Percentiles rank a stretch among this genome's conserved stretches.
Evolutionary conservation across 139 green algal species (phyloP).

Genomic region (Ulvella scutata): DNA sequence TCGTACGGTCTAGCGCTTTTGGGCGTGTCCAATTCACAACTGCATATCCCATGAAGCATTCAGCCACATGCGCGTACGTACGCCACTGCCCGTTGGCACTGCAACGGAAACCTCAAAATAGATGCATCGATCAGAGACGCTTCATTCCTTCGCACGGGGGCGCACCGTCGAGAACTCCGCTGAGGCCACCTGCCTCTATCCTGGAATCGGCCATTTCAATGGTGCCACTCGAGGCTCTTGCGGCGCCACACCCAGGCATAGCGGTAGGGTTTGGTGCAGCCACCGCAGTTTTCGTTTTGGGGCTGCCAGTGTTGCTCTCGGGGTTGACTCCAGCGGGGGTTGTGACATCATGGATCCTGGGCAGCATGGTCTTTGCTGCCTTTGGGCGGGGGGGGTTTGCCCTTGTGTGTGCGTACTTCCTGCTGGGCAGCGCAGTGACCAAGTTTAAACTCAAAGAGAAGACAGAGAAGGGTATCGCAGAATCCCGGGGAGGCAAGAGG

Average conservation of each 20-base stretch:
- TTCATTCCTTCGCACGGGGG: no score
- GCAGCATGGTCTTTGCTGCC: constrained; percentile 44
- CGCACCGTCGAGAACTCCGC: no score
- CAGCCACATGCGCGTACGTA: no score
- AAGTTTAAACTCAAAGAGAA: constrained; percentile 92
- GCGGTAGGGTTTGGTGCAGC: constrained; percentile 24
- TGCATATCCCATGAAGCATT: no score
- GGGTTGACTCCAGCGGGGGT: constrained; percentile 57
- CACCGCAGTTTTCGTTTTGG: constrained; percentile 36
- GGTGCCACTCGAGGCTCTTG: not conserved
- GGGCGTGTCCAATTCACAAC: no score
- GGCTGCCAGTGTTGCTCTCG: constrained; percentile 47
- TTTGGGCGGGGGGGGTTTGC: constrained; percentile 68
- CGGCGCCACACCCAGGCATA: constrained; percentile 25
- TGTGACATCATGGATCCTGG: constrained; percentile 60
- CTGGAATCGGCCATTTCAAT: no score
- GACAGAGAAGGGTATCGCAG: constrained; percentile 80
- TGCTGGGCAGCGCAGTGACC: constrained; percentile 65
- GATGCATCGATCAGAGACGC: no score
- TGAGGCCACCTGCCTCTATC: no score
- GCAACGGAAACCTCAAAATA: no score
- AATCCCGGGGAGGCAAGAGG: constrained; percentile 61
- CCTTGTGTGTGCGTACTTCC: constrained; percentile 90
- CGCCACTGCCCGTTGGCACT: no score
- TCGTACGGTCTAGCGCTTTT: no score